These are phyloP conservation scores for Nemophila menziesii DNA, from an alignment of 257 asterid species.

Conservation along the genomic window DNA sequence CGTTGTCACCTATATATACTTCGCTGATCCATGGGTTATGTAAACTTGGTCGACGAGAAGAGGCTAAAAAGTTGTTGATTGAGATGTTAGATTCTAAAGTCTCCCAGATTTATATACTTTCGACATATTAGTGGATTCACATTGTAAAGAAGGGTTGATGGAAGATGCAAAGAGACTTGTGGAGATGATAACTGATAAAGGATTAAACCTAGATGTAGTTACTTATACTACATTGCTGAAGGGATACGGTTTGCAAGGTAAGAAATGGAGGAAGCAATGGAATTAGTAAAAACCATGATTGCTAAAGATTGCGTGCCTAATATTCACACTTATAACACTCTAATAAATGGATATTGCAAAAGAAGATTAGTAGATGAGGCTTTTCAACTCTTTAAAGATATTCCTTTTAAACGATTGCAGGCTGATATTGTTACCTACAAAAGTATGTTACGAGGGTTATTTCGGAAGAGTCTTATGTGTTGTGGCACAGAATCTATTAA, in stretches of 20 bases:
- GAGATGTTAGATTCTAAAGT: conserved; percentile 4
- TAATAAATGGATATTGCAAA: no score
- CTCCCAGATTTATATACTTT: conserved; percentile 8
- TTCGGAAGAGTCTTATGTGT: no score
- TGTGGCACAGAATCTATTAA: no score
- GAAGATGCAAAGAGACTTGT: not conserved
- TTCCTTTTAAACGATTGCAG: no score
- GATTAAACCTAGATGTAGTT: not conserved
- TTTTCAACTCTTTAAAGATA: no score
- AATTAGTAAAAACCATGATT: not conserved
- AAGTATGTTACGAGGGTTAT: no score
- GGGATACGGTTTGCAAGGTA: conserved; percentile 1
- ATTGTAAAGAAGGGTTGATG: no score
- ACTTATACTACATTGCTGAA: not conserved
- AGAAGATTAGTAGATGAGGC: no score
- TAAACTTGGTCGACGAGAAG: conserved; percentile 14
- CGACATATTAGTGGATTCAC: conserved; percentile 11
- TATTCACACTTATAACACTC: no score
- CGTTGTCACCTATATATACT: conserved; percentile 5
- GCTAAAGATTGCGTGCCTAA: not conserved
- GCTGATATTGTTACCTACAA: no score
- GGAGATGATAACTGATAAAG: no score
- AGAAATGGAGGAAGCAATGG: not conserved
- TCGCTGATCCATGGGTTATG: conserved; percentile 16
- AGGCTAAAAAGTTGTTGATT: conserved; percentile 10